Evolutionary conservation across 148 eudicot genomes (phyloP), one percentile per base, ranked within the genome.

Genomic region (Silene conica): DNA sequence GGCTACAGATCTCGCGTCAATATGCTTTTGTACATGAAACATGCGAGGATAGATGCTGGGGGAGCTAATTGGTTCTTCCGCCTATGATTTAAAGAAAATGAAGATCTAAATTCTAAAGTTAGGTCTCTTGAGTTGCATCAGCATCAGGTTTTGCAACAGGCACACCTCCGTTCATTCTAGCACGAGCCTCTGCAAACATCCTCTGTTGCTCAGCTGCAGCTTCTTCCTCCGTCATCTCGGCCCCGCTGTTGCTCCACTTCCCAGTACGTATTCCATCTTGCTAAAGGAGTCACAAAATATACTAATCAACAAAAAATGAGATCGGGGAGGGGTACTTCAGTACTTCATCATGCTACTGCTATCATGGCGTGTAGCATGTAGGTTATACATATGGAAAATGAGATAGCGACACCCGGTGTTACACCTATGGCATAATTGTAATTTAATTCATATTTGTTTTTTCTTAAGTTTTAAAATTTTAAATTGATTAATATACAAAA

Each of bases 171-270:
- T 92, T 92, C 99, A 96, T 96, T 79, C 96, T 80, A 13, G 99
- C 99, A 68, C 97, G 93, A 67, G 99, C 99, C 79, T 96, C 99
- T 0, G 96, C 99, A 85, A 96, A 96, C 99, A 92, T 92, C 78
- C 97, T 84, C 83, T 96, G 99, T 78, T 96, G 99, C 82, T 92
- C 99, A 0, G 97, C 99, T 16, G 88, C 84, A 38, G 97, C 99
- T 87, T 96, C 92, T 85, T 96, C 99, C 78, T 96, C 99, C 0
- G 91, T 90, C 99, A 96, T 92, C 82, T 86, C 92, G 1, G 92
- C 92, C 8, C 86, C 92, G 71, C 67, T 88, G 57, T 81, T 88
- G 72, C 83, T 84, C 90, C 86, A 89, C 74, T 90, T 96, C 21
- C 88, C 84, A 56, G 88, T 79, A 71, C 88, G 90, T 69, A 86